Percentiles rank a stretch among this genome's conserved stretches.
Conservation (phyloP, 202 grass and related monocot species). For the Digitaria exilis region DNA sequence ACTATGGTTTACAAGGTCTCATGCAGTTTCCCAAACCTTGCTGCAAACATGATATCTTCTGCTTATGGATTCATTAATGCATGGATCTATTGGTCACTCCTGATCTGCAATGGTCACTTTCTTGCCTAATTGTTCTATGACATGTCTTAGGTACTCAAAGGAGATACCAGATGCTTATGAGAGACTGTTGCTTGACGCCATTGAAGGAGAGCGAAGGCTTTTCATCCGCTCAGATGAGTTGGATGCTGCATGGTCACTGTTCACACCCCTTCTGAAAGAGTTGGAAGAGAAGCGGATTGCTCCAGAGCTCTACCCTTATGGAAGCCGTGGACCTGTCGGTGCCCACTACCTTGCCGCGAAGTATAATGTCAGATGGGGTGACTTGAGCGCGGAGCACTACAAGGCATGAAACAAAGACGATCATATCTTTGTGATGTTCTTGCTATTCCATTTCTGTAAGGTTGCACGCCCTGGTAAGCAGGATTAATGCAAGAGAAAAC, state of each 20-base stretch:
- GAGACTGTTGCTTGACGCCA: constrained; percentile 92
- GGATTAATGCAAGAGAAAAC: constrained; percentile 14
- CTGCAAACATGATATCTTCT: background rate
- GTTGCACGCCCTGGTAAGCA: background rate
- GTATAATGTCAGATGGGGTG: constrained; percentile 95
- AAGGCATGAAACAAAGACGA: constrained; percentile 10
- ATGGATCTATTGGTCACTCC: background rate
- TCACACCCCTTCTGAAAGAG: constrained; percentile 82
- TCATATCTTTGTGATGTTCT: constrained; percentile 1
- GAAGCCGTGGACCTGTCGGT: constrained; percentile 84
- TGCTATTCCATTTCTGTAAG: constrained; percentile 7
- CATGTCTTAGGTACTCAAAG: constrained; percentile 73
- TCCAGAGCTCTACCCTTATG: constrained; percentile 89
- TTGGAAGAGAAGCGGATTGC: constrained; percentile 77
- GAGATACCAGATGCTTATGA: constrained; percentile 98
- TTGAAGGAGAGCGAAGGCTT: constrained; percentile 91
- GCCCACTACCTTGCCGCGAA: constrained; percentile 94
- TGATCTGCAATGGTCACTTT: background rate
- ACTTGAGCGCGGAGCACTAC: constrained; percentile 64
- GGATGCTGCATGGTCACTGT: constrained; percentile 89
- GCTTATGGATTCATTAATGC: background rate
- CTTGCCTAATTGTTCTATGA: background rate
- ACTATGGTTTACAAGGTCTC: background rate
- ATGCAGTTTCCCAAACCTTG: background rate
- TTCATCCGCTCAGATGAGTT: constrained; percentile 97